Evolutionary conservation across 495 filamentous ascomycete species (phyloP), one percentile per base, ranked within the genome.

Genomic region (Aspergillus sclerotioniger): DNA sequence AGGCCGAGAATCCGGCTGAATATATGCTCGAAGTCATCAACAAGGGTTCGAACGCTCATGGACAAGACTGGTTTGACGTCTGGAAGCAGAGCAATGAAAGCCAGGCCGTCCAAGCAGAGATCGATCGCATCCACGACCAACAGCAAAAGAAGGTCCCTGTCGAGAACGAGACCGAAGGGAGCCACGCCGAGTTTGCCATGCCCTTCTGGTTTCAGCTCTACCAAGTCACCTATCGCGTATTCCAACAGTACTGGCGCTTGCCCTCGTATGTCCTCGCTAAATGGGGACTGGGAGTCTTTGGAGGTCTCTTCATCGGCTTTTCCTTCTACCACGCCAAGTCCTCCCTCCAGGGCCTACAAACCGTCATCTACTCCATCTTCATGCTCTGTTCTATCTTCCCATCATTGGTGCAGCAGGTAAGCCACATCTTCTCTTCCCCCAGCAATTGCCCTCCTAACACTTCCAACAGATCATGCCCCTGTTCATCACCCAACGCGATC

Each of bases 11-110:
- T 45, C 90, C 90, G 4, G 92, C 92, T 12, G 92, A 96, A 70
- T 95, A 87, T 85, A 95, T 96, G 89, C 75, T 96, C 19, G 89
- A 92, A 54, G 84, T 90, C 53, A 92, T 90, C n/a, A 69, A 69
- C 56, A 55, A 57, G 3, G 63, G 64, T 4, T 39, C 31, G 6
- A 70, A 70, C 33, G 8, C 44, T 5, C 41, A 66, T 8, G 65
- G 65, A 8, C 76, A 85, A 56, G 87, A 93, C 66, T 96, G 91
- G 91, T 80, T 81, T 62, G 64, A 87, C 51, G 73, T 84, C 3
- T 96, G 91, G 91, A 84, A 84, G 41, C 73, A 85, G 31, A 89
- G 84, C 65, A 28, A 15, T 37, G 45, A 50, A 50, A 31, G 31
- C 28, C 47, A 50, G 16, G 47, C 28, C 8, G 47, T 16, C 47